Base-by-base conservation (phyloP, 495 filamentous ascomycete species). In the Penicillium ucsense region DNA sequence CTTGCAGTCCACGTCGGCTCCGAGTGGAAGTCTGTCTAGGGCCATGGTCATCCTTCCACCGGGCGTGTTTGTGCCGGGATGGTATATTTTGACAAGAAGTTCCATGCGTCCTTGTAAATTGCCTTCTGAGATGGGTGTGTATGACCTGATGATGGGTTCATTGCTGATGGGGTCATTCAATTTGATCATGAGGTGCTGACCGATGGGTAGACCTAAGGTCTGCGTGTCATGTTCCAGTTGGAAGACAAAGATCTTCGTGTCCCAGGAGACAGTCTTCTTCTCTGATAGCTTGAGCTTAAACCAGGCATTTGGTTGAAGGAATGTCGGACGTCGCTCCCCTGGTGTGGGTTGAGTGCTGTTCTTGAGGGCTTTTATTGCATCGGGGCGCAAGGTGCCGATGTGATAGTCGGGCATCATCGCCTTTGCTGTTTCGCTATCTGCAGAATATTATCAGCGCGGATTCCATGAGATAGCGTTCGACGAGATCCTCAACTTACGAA, bases 371-470 rank as follows among this genome's bases (percentile, higher is more conserved):
- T 67, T 56, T 3, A 73, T 66, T 31, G 84, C 78, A 10, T 67
- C 68, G 50, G 80, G 71, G 55, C 82, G 75, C 34, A 92, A 75
- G 30, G 80, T 79, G 48, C 91, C 91, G 54, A 97, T 81, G 63
- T 97, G 91, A 57, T 96, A 94, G 46, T 75, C 70, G 30, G 78
- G 77, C 82, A 97, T 91, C 90, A 97, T 94, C 30, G 70, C 75
- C 67, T 94, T 96, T 35, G 91, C 91, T 12, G 86, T 95, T 68
- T 95, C 90, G 61, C 81, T 86, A 61, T 94, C 88, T 94, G 60
- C 43, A 20, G 2, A 3, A 9, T 9, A 31, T 43, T 27, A 46
- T 55, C 52, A 52, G 10, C 7, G 9, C 5, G 29, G 3, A 45
- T 42, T 39, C 28, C 0, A 20, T 1, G 5, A 7, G 12, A 27